Evolutionary conservation across 2,329 filamentous ascomycete species (phyloP).

Genomic region (Fusarium siculi): DNA sequence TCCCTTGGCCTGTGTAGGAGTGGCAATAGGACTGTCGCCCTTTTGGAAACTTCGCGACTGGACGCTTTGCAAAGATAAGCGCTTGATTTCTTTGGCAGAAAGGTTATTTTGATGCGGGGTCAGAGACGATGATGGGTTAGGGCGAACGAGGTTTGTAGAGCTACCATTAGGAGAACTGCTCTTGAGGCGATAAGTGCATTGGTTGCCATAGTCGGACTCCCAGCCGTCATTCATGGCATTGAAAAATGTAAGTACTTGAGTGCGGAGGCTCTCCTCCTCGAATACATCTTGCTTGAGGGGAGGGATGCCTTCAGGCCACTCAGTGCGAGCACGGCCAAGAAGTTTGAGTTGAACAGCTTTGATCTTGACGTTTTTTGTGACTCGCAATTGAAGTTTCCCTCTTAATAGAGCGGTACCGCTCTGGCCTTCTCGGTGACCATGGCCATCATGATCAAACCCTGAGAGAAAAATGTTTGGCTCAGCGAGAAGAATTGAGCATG

Average conservation of each 20-base stretch:
- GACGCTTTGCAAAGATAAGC: conserved; percentile 81
- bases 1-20: conserved; percentile 71
- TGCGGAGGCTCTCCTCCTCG: conserved; percentile 87
- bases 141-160: conserved; percentile 46
- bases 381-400: conserved; percentile 81
- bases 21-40: conserved; percentile 74
- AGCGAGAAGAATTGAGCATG: conserved; percentile 77
- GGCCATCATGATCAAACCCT: conserved; percentile 79
- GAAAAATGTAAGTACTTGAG: conserved; percentile 92
- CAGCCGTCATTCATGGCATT: conserved; percentile 75
- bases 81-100: conserved; percentile 65
- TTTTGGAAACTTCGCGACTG: conserved; percentile 88
- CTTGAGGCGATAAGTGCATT: conserved; percentile 66
- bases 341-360: conserved; percentile 91
- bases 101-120: conserved; percentile 43
- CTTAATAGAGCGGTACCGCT: conserved; percentile 86
- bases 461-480: conserved; percentile 85
- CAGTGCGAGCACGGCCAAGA: conserved; percentile 84
- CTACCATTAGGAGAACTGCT: conserved; percentile 50
- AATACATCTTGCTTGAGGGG: conserved; percentile 84
- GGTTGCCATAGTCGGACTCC: conserved; percentile 71
- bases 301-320: conserved; percentile 97
- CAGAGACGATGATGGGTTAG: conserved; percentile 33
- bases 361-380: conserved; percentile 91
- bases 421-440: conserved; percentile 59